These are phyloP conservation scores for Xerocomellus amylosporus DNA, from an alignment of 768 basidiomycete genomes.

Conservation along the genomic window DNA sequence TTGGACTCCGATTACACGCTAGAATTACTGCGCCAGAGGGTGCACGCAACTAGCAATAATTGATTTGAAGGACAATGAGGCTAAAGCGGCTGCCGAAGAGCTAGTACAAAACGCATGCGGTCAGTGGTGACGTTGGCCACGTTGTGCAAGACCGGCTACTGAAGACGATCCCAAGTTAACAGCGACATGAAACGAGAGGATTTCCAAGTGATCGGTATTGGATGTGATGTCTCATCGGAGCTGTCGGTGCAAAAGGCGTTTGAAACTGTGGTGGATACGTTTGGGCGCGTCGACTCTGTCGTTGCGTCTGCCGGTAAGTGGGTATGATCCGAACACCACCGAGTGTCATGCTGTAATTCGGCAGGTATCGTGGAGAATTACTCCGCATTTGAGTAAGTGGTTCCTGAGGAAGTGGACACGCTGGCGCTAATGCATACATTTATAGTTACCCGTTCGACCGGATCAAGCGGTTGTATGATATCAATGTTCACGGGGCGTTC, in stretches of 20 bases:
- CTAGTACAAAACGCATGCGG: constrained; percentile 55
- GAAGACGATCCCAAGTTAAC: constrained; percentile 43
- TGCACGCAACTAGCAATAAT: constrained; percentile 78
- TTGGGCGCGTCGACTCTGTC: constrained; percentile 74
- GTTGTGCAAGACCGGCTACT: constrained; percentile 27
- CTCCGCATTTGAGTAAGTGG: constrained; percentile 77
- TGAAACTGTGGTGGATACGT: constrained; percentile 55
- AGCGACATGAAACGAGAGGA: constrained; percentile 54
- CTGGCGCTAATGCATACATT: constrained; percentile 7
- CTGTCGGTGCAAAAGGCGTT: constrained; percentile 72
- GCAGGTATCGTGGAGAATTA: constrained; percentile 86
- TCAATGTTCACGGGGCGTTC: constrained; percentile 93
- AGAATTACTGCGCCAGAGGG: constrained; percentile 50
- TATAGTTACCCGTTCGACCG: constrained; percentile 83
- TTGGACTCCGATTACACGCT: background rate
- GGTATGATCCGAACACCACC: constrained; percentile 9
- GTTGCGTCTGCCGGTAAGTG: constrained; percentile 82
- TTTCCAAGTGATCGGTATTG: constrained; percentile 69
- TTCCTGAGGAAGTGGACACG: constrained; percentile 1
- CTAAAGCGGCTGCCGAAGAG: constrained; percentile 64
- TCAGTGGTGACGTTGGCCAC: constrained; percentile 29
- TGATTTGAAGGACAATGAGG: constrained; percentile 74
- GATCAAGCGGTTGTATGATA: constrained; percentile 78
- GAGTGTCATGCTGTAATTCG: background rate
- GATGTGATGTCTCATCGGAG: constrained; percentile 88